Conservation (phyloP, 768 basidiomycete species). For the Strobilomyces echinocephalus region DNA sequence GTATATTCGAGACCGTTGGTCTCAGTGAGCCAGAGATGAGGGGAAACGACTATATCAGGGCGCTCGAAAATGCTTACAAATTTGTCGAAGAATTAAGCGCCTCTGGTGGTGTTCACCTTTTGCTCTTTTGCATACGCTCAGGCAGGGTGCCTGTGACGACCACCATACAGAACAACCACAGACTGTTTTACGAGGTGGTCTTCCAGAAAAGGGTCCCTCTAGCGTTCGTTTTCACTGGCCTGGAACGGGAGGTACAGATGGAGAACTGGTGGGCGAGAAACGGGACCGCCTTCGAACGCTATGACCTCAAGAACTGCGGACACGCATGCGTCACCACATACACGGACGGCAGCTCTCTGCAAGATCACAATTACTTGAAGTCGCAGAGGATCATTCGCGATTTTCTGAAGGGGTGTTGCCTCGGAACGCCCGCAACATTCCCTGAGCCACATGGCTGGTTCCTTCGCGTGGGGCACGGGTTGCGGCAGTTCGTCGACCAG, state of each 20-base stretch:
- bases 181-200: constrained; percentile 32
- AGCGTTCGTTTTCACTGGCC: constrained; percentile 32
- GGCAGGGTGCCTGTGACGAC: constrained; percentile 24
- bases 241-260: not conserved
- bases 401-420: not conserved
- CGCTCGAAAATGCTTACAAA: constrained; percentile 25
- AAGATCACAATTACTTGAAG: constrained; percentile 8
- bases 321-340: constrained; percentile 21
- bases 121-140: constrained; percentile 35
- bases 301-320: constrained; percentile 7
- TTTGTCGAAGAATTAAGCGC: constrained; percentile 23
- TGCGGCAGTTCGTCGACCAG: not conserved
- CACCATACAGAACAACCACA: constrained; percentile 31
- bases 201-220: constrained; percentile 33
- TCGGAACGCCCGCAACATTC: not conserved
- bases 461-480: not conserved
- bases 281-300: not conserved
- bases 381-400: constrained; percentile 11
- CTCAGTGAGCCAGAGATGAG: constrained; percentile 30
- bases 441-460: not conserved
- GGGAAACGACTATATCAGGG: constrained; percentile 24
- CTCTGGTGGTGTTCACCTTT: constrained; percentile 17
- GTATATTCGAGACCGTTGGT: constrained; percentile 33
- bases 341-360: not conserved
- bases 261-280: constrained; percentile 8